Conservation (phyloP, 164 flowering plant genomes). For the Umbellularia californica region DNA sequence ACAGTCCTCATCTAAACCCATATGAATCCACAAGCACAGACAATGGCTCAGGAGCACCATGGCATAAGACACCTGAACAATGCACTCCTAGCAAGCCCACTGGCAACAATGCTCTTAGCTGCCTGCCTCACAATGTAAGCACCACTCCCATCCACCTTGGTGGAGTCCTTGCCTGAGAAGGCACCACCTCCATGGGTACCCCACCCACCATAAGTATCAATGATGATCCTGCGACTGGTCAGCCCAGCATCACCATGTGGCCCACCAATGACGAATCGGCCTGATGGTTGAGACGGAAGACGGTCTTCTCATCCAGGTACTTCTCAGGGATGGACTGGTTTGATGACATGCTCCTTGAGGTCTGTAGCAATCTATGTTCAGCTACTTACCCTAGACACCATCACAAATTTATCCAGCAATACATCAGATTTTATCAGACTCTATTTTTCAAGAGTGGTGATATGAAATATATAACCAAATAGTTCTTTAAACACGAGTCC, state of each 20-base stretch:
- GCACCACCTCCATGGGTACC: no score
- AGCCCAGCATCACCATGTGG: constrained; percentile 77
- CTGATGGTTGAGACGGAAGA: constrained; percentile 64
- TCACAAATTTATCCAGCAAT: no score
- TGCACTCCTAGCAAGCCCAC: constrained; percentile 52
- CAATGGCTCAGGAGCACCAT: constrained; percentile 56
- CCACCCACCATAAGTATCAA: constrained; percentile 57
- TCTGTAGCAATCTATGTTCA: constrained; percentile 34
- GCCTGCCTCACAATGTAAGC: constrained; percentile 66
- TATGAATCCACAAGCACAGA: constrained; percentile 69
- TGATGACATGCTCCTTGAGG: constrained; percentile 59
- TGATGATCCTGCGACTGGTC: constrained; percentile 68
- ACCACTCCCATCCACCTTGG: constrained; percentile 62
- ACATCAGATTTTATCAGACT: no score
- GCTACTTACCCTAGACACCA: no score
- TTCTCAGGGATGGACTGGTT: constrained; percentile 52
- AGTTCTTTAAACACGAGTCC: no score
- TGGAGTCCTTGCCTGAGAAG: constrained; percentile 18
- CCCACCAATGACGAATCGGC: constrained; percentile 62
- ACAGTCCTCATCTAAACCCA: constrained; percentile 75
- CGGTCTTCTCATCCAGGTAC: constrained; percentile 62
- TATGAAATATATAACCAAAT: no score
- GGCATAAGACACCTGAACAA: constrained; percentile 68
- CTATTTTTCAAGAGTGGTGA: no score
- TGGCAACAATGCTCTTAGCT: constrained; percentile 54